These are phyloP conservation scores for Blastosporella zonata DNA, from an alignment of 1,284 basidiomycete genomes.

Conservation along the genomic window DNA sequence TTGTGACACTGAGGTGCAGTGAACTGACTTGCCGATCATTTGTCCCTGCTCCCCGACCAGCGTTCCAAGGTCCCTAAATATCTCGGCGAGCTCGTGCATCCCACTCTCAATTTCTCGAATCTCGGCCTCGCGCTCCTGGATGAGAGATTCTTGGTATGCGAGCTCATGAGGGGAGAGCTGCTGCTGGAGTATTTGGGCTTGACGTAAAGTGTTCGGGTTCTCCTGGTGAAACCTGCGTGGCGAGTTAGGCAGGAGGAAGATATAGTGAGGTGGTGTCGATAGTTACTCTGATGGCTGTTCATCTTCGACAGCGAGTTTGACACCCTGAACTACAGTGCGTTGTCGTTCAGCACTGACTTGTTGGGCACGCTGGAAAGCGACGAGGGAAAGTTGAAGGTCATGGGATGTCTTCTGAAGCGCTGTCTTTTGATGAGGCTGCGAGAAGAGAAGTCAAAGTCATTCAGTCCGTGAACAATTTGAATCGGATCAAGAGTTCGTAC, in stretches of 20 bases:
- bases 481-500: constrained; percentile 37
- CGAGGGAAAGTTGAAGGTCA: constrained; percentile 87
- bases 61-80: constrained; percentile 95
- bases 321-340: constrained; percentile 78
- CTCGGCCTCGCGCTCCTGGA: constrained; percentile 92
- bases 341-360: constrained; percentile 87
- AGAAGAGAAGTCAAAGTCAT: constrained; percentile 3
- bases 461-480: neutral
- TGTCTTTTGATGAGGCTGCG: constrained; percentile 71
- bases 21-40: constrained; percentile 95
- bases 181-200: constrained; percentile 68
- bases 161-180: constrained; percentile 87
- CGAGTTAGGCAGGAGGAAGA: neutral
- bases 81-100: constrained; percentile 95
- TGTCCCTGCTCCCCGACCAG: constrained; percentile 93
- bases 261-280: constrained; percentile 17
- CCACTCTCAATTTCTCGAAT: constrained; percentile 97
- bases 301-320: constrained; percentile 75
- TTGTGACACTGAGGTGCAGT: too few relatives aligned
- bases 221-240: constrained; percentile 29
- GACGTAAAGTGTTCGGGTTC: constrained; percentile 38
- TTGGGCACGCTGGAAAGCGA: constrained; percentile 90
- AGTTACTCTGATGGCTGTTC: constrained; percentile 36
- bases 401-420: constrained; percentile 87
- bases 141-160: constrained; percentile 94